These are phyloP conservation scores for Dothistroma septosporum DNA, from an alignment of 2,329 filamentous ascomycete species.

Conservation along the genomic window DNA sequence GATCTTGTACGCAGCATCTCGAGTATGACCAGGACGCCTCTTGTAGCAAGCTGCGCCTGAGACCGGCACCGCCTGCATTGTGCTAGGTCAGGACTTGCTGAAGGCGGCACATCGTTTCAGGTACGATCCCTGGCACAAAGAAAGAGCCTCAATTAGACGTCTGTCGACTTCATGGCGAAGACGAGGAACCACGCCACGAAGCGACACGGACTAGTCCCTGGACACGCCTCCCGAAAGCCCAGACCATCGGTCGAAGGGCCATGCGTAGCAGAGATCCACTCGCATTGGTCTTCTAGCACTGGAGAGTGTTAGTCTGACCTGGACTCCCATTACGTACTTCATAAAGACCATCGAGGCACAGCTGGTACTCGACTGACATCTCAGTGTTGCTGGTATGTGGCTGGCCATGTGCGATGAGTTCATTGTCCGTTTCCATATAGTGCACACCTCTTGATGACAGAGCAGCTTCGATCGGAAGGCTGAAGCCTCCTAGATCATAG, in stretches of 20 bases:
- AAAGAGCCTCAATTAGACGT: not conserved
- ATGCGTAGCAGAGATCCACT: not conserved
- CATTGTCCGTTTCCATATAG: conserved; percentile 7
- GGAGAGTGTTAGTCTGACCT: not conserved
- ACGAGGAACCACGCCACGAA: not conserved
- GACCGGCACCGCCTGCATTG: not conserved
- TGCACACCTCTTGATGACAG: conserved; percentile 5
- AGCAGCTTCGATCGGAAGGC: conserved; percentile 5
- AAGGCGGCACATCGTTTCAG: conserved; percentile 3
- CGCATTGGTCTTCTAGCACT: not conserved
- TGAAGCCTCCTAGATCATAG: conserved; percentile 9
- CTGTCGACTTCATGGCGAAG: not conserved
- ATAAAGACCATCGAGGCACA: not conserved
- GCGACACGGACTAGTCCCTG: not conserved
- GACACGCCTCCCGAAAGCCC: not conserved
- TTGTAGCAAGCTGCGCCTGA: conserved; percentile 5
- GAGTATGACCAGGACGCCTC: conserved; percentile 11
- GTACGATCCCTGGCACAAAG: not conserved
- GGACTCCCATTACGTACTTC: not conserved
- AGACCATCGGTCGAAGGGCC: not conserved
- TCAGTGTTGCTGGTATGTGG: not conserved
- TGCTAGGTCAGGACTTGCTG: not conserved
- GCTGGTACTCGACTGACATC: not conserved
- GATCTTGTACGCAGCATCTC: not conserved
- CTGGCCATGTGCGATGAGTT: not conserved